Percentiles rank a stretch among this genome's conserved stretches.
These are phyloP conservation scores for Raphanus hybrid DNA, from an alignment of 441 rosid genomes.

Conservation along the genomic window DNA sequence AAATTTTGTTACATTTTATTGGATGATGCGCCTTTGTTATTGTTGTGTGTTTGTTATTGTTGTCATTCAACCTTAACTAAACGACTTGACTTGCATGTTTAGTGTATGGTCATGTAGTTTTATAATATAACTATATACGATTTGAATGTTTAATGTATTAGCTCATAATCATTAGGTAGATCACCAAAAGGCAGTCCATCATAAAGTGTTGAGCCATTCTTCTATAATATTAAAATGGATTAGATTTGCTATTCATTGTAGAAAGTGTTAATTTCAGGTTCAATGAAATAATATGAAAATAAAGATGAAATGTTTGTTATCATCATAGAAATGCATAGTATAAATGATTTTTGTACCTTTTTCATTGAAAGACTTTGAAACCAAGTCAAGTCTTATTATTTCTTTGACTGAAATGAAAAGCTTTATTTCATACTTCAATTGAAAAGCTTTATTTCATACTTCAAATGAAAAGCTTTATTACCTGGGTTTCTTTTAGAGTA, in stretches of 20 bases:
- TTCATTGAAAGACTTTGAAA: background rate
- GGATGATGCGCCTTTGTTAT: no score
- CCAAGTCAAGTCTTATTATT: background rate
- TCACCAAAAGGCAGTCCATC: background rate
- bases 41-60: background rate
- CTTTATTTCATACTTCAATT: no score
- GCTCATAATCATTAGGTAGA: background rate
- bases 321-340: background rate
- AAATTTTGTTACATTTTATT: constrained; percentile 21
- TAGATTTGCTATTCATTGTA: background rate
- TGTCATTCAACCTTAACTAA: background rate
- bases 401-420: background rate
- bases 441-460: no score
- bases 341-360: background rate
- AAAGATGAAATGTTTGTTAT: background rate
- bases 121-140: background rate
- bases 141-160: background rate
- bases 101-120: no score
- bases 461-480: no score
- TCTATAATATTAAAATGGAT: background rate
- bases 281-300: background rate
- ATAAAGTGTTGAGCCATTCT: background rate
- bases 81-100: no score
- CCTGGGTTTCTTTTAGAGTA: background rate
- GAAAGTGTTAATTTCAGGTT: background rate